Evolutionary conservation across 2,329 filamentous ascomycete species (phyloP), one percentile per base, ranked within the genome.

Genomic region (Epichloe aotearoae): DNA sequence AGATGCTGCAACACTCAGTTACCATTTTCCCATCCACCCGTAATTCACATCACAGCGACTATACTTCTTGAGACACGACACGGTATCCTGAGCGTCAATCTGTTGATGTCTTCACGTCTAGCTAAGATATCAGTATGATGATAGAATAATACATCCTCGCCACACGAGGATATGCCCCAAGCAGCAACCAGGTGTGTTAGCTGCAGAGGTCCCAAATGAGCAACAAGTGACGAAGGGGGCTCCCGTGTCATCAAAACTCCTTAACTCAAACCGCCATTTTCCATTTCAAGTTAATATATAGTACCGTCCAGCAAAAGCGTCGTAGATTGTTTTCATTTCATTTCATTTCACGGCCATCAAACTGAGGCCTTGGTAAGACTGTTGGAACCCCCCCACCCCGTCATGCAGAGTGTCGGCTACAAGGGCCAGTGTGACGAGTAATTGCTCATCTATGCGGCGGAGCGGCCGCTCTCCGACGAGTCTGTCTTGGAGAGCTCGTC

Each of bases 381-480:
- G 7, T 10, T 26, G n/a, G 19, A 41, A n/a, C 10, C 17, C 23
- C 34, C 20, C 20, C 20, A 3, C 3, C 40, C 36, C 26, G n/a
- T 40, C 49, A 17, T 19, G n/a, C 30, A 41, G 5, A 55, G 50
- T 36, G 53, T 51, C 53, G 59, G 59, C 55, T 59, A 57, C 50
- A 41, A 49, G 57, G 55, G 55, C 51, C 53, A 49, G 15, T 44
- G 39, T 30, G 41, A 52, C 47, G 6, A 30, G 49, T 52, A 47
- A 42, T 33, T 45, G 49, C 74, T 57, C 66, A 62, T 49, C 56
- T 66, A 53, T 6, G 44, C 62, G 5, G 78, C 69, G 62, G 78
- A 84, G 61, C 75, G 76, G 58, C 69, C 72, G 60, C 73, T 80
- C 66, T 80, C 82, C 55, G 79, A 80, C 52, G 71, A 73, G 61